Percentiles rank a stretch among this genome's conserved stretches.
These are phyloP conservation scores for Rhizopogon roseolus DNA, from an alignment of 768 basidiomycete genomes.

Conservation along the genomic window DNA sequence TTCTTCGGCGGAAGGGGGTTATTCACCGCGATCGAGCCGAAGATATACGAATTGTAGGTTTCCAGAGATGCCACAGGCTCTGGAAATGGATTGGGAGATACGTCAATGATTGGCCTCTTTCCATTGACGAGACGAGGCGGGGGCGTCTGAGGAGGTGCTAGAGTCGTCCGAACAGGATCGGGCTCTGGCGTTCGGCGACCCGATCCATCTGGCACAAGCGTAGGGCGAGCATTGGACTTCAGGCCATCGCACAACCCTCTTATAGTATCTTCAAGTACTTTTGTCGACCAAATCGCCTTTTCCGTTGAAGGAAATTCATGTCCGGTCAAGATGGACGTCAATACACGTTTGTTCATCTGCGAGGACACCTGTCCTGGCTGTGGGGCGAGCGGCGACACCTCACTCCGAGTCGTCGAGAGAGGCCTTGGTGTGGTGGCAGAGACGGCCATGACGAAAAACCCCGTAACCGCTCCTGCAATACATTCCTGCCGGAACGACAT, in stretches of 20 bases:
- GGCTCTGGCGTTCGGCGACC: conserved; percentile 40
- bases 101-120: conserved; percentile 32
- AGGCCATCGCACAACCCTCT: conserved; percentile 70
- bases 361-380: conserved; percentile 59
- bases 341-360: conserved; percentile 65
- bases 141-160: conserved; percentile 50
- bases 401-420: conserved; percentile 10
- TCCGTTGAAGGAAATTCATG: conserved; percentile 74
- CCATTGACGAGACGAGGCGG: conserved; percentile 33
- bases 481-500: conserved; percentile 98
- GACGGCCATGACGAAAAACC: conserved; percentile 77
- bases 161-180: conserved; percentile 16
- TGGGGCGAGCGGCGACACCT: conserved; percentile 42
- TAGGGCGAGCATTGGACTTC: conserved; percentile 15
- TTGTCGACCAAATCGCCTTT: conserved; percentile 63
- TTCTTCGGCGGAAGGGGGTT: conserved; percentile 36
- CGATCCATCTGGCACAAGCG: conserved; percentile 13
- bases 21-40: conserved; percentile 49
- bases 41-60: conserved; percentile 57
- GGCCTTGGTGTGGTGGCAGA: conserved; percentile 22
- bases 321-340: conserved; percentile 62
- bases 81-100: conserved; percentile 64
- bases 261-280: conserved; percentile 64
- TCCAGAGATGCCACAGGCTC: conserved; percentile 60
- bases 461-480: conserved; percentile 83